phyloP scores from a whole-genome alignment of 2,329 filamentous ascomycete genomes.

The Stachybotrys chartarum region DNA sequence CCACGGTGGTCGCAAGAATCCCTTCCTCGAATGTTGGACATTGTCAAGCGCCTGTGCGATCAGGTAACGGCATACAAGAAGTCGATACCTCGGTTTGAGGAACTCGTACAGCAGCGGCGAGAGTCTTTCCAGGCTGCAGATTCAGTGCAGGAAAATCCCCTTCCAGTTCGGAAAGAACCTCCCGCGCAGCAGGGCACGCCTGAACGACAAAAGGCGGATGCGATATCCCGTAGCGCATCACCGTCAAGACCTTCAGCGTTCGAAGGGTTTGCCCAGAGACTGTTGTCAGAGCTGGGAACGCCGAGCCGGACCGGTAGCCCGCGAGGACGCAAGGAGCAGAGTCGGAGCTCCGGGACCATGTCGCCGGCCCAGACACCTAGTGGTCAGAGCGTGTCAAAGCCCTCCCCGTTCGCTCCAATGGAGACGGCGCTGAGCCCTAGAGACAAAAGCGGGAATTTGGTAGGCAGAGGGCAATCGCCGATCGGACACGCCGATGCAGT shows the following conservation, averaged over 20 bases:
- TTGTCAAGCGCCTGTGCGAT: constrained; percentile 53
- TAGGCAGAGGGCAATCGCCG: neutral
- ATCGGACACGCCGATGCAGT: constrained; percentile 21
- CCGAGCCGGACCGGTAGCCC: constrained; percentile 44
- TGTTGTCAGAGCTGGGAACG: constrained; percentile 52
- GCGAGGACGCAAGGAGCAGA: constrained; percentile 40
- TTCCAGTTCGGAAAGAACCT: constrained; percentile 18
- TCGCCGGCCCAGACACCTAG: neutral
- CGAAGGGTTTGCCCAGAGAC: constrained; percentile 55
- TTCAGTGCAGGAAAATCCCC: constrained; percentile 30
- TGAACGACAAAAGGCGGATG: constrained; percentile 37
- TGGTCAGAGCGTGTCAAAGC: neutral
- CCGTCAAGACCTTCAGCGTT: constrained; percentile 47
- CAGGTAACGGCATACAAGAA: constrained; percentile 56
- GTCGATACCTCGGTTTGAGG: constrained; percentile 64
- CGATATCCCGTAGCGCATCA: constrained; percentile 37
- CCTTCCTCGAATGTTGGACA: constrained; percentile 45
- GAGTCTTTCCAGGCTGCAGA: constrained; percentile 58
- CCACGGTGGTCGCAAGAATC: constrained; percentile 46
- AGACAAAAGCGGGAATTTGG: neutral
- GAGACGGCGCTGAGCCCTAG: neutral
- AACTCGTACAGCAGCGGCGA: constrained; percentile 58
- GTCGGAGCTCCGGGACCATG: constrained; percentile 18
- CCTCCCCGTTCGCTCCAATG: neutral
- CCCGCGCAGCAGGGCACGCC: constrained; percentile 22